Percentiles rank a stretch among this genome's conserved stretches.
Conservation (phyloP, 169 alveolate genomes). For the Plasmodium cynomolgi region DNA sequence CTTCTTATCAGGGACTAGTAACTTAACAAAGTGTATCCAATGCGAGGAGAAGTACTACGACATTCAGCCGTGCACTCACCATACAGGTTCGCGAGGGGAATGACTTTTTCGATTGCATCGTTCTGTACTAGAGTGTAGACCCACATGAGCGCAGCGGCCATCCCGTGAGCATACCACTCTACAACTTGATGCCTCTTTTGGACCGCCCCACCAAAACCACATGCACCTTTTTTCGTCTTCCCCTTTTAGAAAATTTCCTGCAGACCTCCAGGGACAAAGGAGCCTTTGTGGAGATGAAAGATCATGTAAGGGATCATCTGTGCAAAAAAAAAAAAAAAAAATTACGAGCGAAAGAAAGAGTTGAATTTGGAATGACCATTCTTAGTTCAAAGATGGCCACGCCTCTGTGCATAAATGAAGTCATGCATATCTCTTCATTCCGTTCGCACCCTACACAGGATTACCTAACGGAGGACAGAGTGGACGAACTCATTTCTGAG, state of each 20-base stretch:
- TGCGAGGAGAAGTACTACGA: constrained; percentile 46
- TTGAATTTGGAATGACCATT: neutral
- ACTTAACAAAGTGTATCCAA: constrained; percentile 24
- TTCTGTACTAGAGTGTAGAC: no score
- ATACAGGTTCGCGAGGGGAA: neutral
- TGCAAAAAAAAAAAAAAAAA: neutral
- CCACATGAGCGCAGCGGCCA: no score
- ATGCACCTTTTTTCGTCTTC: neutral
- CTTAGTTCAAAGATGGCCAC: neutral
- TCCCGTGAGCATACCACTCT: neutral
- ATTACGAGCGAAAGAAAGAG: neutral
- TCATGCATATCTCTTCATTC: neutral
- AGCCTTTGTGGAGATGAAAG: constrained; percentile 31
- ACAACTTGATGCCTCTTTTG: neutral
- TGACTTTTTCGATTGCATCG: no score
- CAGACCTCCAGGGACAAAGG: neutral
- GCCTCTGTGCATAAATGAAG: no score
- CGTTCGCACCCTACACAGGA: constrained; percentile 7
- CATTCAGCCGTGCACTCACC: constrained; percentile 5
- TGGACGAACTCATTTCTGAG: neutral
- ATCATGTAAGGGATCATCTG: neutral
- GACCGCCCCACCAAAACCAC: neutral
- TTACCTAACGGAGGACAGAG: neutral
- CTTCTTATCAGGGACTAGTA: constrained; percentile 46
- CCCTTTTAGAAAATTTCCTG: constrained; percentile 15